phyloP scores from a whole-genome alignment of 352 stramenopile species.

The Phytophthora capsici region DNA sequence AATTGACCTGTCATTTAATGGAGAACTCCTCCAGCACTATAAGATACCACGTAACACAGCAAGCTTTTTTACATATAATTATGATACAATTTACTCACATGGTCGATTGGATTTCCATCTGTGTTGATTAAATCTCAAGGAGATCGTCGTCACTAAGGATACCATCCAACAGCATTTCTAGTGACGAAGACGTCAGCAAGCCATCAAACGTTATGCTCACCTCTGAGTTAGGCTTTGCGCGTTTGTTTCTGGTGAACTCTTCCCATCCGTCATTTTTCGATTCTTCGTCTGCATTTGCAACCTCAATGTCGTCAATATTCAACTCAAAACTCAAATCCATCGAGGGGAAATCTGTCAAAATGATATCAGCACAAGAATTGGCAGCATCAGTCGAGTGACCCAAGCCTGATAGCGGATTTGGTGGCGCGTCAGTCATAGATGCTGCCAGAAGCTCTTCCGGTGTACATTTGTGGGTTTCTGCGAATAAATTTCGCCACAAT shows the following conservation, averaged over 20 bases:
- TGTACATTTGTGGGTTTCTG: not conserved
- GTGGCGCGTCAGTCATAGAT: not conserved
- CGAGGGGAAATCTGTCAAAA: not conserved
- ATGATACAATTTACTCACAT: not conserved
- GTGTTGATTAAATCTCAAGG: conserved; percentile 3
- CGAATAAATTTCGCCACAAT: not conserved
- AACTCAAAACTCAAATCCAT: conserved; percentile 9
- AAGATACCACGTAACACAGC: too few species aligned
- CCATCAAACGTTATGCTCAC: not conserved
- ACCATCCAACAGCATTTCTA: conserved; percentile 5
- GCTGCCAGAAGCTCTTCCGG: conserved; percentile 10
- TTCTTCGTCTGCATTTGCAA: not conserved
- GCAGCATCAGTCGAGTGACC: not conserved
- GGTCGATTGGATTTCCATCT: not conserved
- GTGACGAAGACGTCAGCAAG: conserved; percentile 1
- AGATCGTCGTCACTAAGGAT: conserved; percentile 24
- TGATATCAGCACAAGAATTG: not conserved
- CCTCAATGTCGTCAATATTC: conserved; percentile 1
- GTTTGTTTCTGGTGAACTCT: not conserved
- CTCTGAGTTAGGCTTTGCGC: not conserved
- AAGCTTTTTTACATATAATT: too few species aligned
- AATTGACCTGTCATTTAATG: not conserved
- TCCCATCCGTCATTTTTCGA: not conserved
- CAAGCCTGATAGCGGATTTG: not conserved
- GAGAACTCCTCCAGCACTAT: too few species aligned